These are phyloP conservation scores for Sanguinoderma infundibulare DNA, from an alignment of 1,284 basidiomycete genomes.

Conservation along the genomic window DNA sequence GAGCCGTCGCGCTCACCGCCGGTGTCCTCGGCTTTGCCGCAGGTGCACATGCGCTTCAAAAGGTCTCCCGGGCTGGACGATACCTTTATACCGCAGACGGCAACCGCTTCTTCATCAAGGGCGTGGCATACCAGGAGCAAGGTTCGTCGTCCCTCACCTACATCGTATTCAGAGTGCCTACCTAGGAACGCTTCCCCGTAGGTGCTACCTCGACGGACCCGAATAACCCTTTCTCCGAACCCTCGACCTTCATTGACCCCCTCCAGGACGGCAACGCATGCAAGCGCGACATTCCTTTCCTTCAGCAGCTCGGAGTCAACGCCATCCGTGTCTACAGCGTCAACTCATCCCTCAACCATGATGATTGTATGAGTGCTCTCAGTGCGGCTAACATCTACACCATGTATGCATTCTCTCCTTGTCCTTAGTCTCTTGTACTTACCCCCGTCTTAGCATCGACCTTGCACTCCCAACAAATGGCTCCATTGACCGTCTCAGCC, in stretches of 20 bases:
- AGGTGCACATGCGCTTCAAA: slow-evolving; percentile 57
- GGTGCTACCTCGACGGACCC: slow-evolving; percentile 39
- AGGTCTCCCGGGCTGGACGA: slow-evolving; percentile 67
- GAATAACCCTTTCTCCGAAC: slow-evolving; percentile 81
- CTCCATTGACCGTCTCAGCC: slow-evolving; percentile 78
- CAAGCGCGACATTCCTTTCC: slow-evolving; percentile 77
- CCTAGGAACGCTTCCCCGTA: slow-evolving; percentile 8
- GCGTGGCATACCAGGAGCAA: slow-evolving; percentile 89
- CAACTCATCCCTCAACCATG: slow-evolving; percentile 82
- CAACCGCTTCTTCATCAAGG: slow-evolving; percentile 88
- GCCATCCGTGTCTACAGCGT: slow-evolving; percentile 87
- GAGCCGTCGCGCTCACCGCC: slow-evolving; percentile 28
- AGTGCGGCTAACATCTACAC: slow-evolving; percentile 86
- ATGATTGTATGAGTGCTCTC: slow-evolving; percentile 82
- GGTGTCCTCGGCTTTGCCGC: slow-evolving; percentile 37
- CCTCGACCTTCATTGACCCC: slow-evolving; percentile 77
- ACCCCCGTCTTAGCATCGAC: slow-evolving; percentile 67
- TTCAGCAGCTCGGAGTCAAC: slow-evolving; percentile 74
- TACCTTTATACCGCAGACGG: slow-evolving; percentile 82
- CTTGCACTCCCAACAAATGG: slow-evolving; percentile 85
- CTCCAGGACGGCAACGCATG: slow-evolving; percentile 74
- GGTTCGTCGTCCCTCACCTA: slow-evolving; percentile 47
- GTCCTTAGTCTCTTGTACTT: slow-evolving; percentile 10
- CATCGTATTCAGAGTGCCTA: not conserved
- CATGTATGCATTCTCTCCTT: slow-evolving; percentile 56